Conservation (phyloP, 2,329 filamentous ascomycete species). For the Botryosphaeria dothidea region DNA sequence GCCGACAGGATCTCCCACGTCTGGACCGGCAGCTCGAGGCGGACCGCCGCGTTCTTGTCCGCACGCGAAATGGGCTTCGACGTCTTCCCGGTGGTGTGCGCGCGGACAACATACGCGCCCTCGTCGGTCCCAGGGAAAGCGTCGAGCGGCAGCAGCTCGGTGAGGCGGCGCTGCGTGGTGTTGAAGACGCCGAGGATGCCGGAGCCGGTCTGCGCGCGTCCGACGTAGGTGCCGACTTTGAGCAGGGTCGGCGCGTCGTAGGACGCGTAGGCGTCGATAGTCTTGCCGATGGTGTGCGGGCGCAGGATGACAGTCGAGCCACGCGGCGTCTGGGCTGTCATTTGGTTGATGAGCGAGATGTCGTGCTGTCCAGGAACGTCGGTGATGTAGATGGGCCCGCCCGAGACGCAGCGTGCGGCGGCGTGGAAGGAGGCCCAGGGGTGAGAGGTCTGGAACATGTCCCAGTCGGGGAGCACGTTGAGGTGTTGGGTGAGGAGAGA, state of each 20-base stretch:
- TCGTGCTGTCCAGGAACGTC: slow-evolving; percentile 84
- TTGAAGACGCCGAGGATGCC: slow-evolving; percentile 87
- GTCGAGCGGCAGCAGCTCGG: slow-evolving; percentile 69
- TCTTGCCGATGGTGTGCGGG: slow-evolving; percentile 72
- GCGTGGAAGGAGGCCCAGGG: slow-evolving; percentile 81
- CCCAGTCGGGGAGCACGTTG: slow-evolving; percentile 84
- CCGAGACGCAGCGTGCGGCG: slow-evolving; percentile 83
- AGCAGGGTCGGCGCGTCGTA: slow-evolving; percentile 75
- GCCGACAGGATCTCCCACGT: slow-evolving; percentile 83
- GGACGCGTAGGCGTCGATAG: slow-evolving; percentile 70
- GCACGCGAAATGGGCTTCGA: slow-evolving; percentile 53
- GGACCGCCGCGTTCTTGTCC: slow-evolving; percentile 53
- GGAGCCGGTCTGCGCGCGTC: slow-evolving; percentile 66
- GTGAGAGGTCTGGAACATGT: slow-evolving; percentile 71
- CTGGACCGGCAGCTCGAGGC: slow-evolving; percentile 61
- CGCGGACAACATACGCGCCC: slow-evolving; percentile 69
- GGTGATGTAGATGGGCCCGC: slow-evolving; percentile 92
- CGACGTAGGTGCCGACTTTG: slow-evolving; percentile 78
- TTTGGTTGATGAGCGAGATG: slow-evolving; percentile 71
- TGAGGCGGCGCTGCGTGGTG: slow-evolving; percentile 61
- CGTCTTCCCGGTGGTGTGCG: slow-evolving; percentile 67
- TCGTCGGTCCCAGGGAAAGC: slow-evolving; percentile 71
- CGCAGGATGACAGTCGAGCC: slow-evolving; percentile 76
- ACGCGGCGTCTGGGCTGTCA: slow-evolving; percentile 72
- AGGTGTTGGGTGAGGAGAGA: slow-evolving; percentile 78